Evolutionary conservation across 1,284 basidiomycete species (phyloP).

Genomic region (Leccinum insolens): DNA sequence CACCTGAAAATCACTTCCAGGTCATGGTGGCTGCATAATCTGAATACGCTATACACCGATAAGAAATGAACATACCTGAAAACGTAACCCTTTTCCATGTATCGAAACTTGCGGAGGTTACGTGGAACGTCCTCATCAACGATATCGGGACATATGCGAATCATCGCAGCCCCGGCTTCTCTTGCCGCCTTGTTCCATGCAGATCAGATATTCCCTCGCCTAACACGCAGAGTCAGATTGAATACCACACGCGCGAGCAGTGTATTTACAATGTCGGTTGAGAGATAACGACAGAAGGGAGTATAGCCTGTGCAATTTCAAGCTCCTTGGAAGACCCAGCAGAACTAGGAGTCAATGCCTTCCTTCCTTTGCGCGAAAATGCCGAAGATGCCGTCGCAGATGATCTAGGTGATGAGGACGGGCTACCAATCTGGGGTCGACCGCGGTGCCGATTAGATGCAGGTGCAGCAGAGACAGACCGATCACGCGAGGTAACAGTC

Average conservation of each 20-base stretch:
- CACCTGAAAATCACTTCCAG: constrained; percentile 25
- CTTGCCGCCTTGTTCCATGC: constrained; percentile 46
- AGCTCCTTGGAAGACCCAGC: constrained; percentile 16
- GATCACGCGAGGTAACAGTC: constrained; percentile 19
- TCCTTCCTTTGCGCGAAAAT: constrained; percentile 13
- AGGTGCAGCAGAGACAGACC: constrained; percentile 16
- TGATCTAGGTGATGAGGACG: constrained; percentile 18
- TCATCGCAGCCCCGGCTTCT: constrained; percentile 41
- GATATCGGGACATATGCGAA: constrained; percentile 51
- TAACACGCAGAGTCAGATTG: constrained; percentile 15
- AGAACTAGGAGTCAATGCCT: constrained; percentile 13
- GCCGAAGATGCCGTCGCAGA: constrained; percentile 2
- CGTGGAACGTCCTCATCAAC: constrained; percentile 50
- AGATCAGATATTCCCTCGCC: constrained; percentile 36
- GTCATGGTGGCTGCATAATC: constrained; percentile 18
- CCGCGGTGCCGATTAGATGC: constrained; percentile 14
- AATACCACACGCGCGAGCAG: background rate
- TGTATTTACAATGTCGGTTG: constrained; percentile 31
- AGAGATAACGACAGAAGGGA: constrained; percentile 23
- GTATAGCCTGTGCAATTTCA: constrained; percentile 5
- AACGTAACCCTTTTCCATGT: constrained; percentile 53
- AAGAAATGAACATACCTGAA: constrained; percentile 38
- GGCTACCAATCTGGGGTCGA: constrained; percentile 8
- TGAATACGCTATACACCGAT: constrained; percentile 2
- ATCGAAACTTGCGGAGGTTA: constrained; percentile 45